Evolutionary conservation across 1,284 basidiomycete species (phyloP).

Genomic region (Ceratobasidium papillatum): DNA sequence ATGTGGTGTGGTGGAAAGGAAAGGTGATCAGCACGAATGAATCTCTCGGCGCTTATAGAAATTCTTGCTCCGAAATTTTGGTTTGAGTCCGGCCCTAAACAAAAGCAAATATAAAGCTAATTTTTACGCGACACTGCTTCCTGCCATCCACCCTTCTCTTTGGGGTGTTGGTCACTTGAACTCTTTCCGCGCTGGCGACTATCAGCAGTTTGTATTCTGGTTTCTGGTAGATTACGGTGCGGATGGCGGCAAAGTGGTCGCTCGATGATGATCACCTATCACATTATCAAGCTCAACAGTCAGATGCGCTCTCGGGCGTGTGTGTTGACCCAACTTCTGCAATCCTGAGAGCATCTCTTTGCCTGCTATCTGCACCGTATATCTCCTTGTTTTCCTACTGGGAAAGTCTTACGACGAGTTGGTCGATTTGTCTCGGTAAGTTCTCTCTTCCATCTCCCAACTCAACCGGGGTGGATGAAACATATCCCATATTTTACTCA

Average conservation of each 20-base stretch:
- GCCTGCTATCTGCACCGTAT: neutral
- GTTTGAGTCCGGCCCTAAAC: slow-evolving; percentile 29
- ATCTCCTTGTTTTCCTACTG: too few species aligned
- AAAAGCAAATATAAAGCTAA: slow-evolving; percentile 29
- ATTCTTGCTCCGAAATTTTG: slow-evolving; percentile 37
- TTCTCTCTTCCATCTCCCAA: neutral
- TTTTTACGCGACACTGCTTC: neutral
- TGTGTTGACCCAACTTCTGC: slow-evolving; percentile 41
- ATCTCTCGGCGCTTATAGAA: slow-evolving; percentile 23
- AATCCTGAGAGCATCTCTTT: slow-evolving; percentile 40
- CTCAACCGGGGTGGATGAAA: slow-evolving; percentile 7
- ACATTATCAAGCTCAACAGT: slow-evolving; percentile 44
- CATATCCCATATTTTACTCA: slow-evolving; percentile 3
- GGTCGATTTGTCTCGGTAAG: neutral
- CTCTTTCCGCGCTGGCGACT: neutral
- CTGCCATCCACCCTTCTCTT: neutral
- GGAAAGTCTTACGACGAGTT: too few species aligned
- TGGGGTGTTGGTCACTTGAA: neutral
- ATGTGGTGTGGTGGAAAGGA: slow-evolving; percentile 26
- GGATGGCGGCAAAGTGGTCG: slow-evolving; percentile 22
- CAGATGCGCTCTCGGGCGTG: slow-evolving; percentile 25
- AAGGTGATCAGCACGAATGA: slow-evolving; percentile 38
- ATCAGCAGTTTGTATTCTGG: slow-evolving; percentile 35
- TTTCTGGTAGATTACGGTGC: neutral
- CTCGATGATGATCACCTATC: slow-evolving; percentile 37